phyloP scores from a whole-genome alignment of 345 rosid species.

The Acer yangbiense region DNA sequence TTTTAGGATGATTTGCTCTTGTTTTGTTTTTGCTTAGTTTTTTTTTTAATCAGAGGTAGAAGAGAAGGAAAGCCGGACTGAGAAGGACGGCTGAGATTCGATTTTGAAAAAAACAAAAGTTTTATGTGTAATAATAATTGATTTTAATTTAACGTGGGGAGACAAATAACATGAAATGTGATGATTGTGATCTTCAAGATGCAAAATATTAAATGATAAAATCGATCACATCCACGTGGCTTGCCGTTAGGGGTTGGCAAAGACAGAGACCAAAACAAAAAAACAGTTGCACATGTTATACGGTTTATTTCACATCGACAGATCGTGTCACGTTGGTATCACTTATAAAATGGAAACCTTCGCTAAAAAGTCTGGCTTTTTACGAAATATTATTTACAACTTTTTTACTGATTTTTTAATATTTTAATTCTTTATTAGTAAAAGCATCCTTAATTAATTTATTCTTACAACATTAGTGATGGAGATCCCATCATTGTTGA shows the following conservation, averaged over 20 bases:
- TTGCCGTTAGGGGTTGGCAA: constrained; percentile 7
- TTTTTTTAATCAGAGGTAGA: not conserved
- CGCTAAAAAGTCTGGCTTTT: no score
- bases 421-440: no score
- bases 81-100: not conserved
- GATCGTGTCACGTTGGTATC: no score
- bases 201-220: not conserved
- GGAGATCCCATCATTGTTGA: no score
- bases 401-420: no score
- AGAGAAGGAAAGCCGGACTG: constrained; percentile 22
- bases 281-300: not conserved
- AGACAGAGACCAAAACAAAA: not conserved
- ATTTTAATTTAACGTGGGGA: no score
- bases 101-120: not conserved
- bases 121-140: not conserved
- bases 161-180: not conserved
- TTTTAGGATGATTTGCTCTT: not conserved
- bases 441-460: no score
- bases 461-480: no score
- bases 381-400: no score
- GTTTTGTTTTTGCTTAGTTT: not conserved
- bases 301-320: no score
- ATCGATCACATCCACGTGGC: constrained; percentile 15
- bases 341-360: no score
- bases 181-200: not conserved